Percentiles rank a stretch among this genome's conserved stretches.
Evolutionary conservation across 2,329 filamentous ascomycete genomes (phyloP).

Genomic region (Sporothrix pallida): DNA sequence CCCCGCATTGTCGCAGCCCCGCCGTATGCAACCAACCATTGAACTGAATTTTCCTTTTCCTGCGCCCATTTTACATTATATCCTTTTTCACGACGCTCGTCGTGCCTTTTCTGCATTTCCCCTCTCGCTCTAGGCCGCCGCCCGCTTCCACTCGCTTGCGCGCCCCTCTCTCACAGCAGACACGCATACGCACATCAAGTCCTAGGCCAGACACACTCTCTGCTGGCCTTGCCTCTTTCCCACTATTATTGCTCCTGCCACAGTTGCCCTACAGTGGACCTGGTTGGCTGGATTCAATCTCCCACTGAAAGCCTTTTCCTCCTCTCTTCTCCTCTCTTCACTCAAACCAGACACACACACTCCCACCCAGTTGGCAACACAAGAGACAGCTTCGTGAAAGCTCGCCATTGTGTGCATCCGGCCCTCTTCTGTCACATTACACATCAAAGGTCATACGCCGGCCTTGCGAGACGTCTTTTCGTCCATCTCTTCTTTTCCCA

Average conservation of each 20-base stretch:
- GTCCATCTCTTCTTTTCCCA: background rate
- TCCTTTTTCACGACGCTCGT: background rate
- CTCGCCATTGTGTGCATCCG: background rate
- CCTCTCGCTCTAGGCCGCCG: conserved; percentile 4
- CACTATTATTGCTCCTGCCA: background rate
- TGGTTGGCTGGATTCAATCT: conserved; percentile 22
- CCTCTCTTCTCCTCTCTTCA: background rate
- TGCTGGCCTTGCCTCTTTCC: too few species aligned
- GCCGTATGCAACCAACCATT: conserved; percentile 29
- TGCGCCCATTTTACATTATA: background rate
- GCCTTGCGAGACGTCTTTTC: background rate
- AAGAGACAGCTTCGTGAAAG: conserved; percentile 14
- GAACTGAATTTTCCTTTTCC: conserved; percentile 24
- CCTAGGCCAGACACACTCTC: background rate
- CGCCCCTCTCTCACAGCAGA: conserved; percentile 12
- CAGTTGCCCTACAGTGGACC: background rate
- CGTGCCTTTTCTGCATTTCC: background rate
- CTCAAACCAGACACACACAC: background rate
- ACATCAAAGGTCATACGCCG: background rate
- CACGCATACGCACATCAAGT: background rate
- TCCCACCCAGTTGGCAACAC: background rate
- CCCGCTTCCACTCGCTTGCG: background rate
- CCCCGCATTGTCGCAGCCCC: conserved; percentile 35
- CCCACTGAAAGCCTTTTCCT: background rate
- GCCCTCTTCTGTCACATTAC: background rate